These are phyloP conservation scores for Pinus albicaulis DNA, from an alignment of 75 land plant genomes.

Conservation along the genomic window DNA sequence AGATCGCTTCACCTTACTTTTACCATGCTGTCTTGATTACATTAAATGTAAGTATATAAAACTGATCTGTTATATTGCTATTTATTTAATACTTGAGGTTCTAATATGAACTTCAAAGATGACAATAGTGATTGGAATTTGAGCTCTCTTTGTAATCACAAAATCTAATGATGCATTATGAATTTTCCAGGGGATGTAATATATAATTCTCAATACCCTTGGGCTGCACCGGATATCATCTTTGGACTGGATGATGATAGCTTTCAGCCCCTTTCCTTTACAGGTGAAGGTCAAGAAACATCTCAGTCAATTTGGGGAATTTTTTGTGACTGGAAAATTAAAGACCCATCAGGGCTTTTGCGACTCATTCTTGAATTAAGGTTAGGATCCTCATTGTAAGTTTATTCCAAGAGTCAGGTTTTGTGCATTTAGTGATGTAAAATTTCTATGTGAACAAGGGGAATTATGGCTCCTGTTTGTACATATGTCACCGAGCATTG, in stretches of 20 bases:
- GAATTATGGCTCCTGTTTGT: neutral
- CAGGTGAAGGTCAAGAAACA: conserved; percentile 17
- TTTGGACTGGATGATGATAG: conserved; percentile 67
- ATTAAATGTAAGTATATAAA: conserved; percentile 66
- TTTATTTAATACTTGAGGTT: neutral
- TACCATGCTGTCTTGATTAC: conserved; percentile 82
- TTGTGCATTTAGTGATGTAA: neutral
- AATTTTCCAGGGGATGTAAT: conserved; percentile 68
- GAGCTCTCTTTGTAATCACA: neutral
- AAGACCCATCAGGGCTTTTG: conserved; percentile 63
- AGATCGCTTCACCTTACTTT: conserved; percentile 75
- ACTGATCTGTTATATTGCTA: neutral
- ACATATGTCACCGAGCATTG: conserved; percentile 7
- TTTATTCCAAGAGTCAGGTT: neutral
- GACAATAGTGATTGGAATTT: neutral
- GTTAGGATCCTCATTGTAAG: conserved; percentile 20
- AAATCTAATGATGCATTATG: conserved; percentile 2
- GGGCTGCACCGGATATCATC: conserved; percentile 75
- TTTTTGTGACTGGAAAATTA: conserved; percentile 65
- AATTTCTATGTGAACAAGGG: neutral
- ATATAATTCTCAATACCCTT: conserved; percentile 45
- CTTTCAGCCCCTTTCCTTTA: conserved; percentile 48
- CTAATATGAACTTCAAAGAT: neutral
- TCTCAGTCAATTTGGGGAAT: conserved; percentile 14
- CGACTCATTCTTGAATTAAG: conserved; percentile 63